These are phyloP conservation scores for Isatis lusitanica DNA, from an alignment of 441 rosid genomes.

Conservation along the genomic window DNA sequence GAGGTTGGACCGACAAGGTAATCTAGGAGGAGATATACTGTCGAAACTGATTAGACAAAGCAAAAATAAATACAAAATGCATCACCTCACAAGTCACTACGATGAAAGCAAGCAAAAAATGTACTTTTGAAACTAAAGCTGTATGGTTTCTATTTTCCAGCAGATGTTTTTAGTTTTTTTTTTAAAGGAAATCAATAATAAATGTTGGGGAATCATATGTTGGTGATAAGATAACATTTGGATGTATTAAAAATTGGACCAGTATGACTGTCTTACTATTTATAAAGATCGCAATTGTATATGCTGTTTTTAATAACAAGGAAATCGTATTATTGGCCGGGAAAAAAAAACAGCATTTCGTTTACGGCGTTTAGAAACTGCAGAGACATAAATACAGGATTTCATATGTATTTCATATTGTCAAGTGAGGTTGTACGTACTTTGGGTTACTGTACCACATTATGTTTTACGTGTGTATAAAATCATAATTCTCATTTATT, in stretches of 20 bases:
- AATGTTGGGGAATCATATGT: slow-evolving; percentile 6
- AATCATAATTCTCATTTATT: too few species aligned
- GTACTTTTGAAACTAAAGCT: slow-evolving; percentile 31
- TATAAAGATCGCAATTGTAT: background rate
- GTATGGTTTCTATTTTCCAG: background rate
- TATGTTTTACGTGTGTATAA: too few species aligned
- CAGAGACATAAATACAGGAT: background rate
- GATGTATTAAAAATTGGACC: background rate
- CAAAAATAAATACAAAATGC: slow-evolving; percentile 28
- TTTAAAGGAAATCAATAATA: background rate
- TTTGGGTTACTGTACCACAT: too few species aligned
- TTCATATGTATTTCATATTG: background rate
- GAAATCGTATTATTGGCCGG: background rate
- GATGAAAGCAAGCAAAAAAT: slow-evolving; percentile 21
- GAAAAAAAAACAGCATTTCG: background rate
- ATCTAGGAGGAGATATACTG: slow-evolving; percentile 40
- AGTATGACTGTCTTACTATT: background rate
- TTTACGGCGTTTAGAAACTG: background rate
- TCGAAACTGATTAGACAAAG: slow-evolving; percentile 38
- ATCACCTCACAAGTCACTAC: slow-evolving; percentile 37
- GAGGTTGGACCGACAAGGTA: slow-evolving; percentile 38
- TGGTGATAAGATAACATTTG: slow-evolving; percentile 15
- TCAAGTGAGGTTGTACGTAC: background rate
- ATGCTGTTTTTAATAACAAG: background rate
- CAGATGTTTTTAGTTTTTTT: background rate